These are phyloP conservation scores for cucumber (Cucumis sativus) DNA, from an alignment of 306 rosid species.

Conservation along the genomic window DNA sequence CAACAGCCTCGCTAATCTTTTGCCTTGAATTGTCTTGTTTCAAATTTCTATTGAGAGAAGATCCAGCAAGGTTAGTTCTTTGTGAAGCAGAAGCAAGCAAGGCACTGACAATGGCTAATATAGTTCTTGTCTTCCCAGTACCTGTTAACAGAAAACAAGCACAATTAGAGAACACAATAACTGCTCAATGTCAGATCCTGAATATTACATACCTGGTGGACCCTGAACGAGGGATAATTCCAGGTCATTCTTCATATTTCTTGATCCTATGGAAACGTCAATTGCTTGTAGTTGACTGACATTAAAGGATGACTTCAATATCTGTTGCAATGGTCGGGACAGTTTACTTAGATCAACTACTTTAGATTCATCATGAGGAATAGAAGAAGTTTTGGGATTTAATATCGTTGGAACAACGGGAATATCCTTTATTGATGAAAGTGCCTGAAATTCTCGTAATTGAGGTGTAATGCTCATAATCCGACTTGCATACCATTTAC, in stretches of 20 bases:
- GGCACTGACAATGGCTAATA: constrained; percentile 84
- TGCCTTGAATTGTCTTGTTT: constrained; percentile 29
- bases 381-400: constrained; percentile 36
- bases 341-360: constrained; percentile 51
- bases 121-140: constrained; percentile 93
- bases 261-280: constrained; percentile 41
- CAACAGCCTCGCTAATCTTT: constrained; percentile 45
- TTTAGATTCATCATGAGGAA: constrained; percentile 23
- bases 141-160: constrained; percentile 37
- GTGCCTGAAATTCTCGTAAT: constrained; percentile 89
- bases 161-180: constrained; percentile 9
- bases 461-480: constrained; percentile 86
- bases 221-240: constrained; percentile 93
- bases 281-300: constrained; percentile 79
- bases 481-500: constrained; percentile 89
- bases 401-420: constrained; percentile 71
- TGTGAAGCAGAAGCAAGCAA: constrained; percentile 53
- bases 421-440: constrained; percentile 65
- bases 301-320: constrained; percentile 65
- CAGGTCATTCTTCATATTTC: constrained; percentile 31
- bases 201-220: constrained; percentile 71
- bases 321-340: constrained; percentile 63
- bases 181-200: constrained; percentile 4
- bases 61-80: constrained; percentile 22
- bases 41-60: constrained; percentile 18